These are phyloP conservation scores for Sutorius eximius DNA, from an alignment of 1,284 basidiomycete species.

Conservation along the genomic window DNA sequence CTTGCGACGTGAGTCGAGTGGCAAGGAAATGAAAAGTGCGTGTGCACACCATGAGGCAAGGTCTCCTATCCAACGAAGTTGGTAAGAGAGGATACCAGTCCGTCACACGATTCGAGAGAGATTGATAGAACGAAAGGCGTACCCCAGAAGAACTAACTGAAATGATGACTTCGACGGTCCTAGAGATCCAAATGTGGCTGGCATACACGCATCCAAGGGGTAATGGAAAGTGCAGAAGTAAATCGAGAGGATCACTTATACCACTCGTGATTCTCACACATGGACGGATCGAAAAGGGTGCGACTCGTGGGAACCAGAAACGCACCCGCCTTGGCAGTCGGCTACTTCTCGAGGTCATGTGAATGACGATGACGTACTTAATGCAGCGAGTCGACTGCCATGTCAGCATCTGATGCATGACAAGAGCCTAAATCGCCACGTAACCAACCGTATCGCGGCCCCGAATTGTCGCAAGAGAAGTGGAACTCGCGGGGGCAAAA, in stretches of 20 bases:
- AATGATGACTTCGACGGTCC: not conserved
- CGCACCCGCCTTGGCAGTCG: not conserved
- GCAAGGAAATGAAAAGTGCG: too few species aligned
- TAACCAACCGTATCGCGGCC: not conserved
- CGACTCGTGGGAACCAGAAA: not conserved
- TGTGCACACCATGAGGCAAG: too few species aligned
- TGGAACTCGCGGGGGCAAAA: not conserved
- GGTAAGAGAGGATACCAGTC: not conserved
- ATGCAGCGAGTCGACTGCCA: not conserved
- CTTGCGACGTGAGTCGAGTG: too few species aligned
- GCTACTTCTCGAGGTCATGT: not conserved
- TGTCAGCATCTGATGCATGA: not conserved
- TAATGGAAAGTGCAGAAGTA: not conserved
- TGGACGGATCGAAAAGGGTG: not conserved
- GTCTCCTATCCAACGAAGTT: not conserved
- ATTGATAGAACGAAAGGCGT: not conserved
- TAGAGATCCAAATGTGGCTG: not conserved
- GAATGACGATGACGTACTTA: not conserved
- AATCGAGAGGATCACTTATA: not conserved
- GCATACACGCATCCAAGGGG: not conserved
- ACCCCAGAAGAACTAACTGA: not conserved
- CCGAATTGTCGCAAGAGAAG: not conserved
- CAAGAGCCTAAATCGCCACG: slow-evolving; percentile 5
- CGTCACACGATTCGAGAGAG: not conserved
- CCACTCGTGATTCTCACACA: not conserved